Conservation (phyloP, 371 early-diverging fungal species). For the Rhizopus arrhizus region DNA sequence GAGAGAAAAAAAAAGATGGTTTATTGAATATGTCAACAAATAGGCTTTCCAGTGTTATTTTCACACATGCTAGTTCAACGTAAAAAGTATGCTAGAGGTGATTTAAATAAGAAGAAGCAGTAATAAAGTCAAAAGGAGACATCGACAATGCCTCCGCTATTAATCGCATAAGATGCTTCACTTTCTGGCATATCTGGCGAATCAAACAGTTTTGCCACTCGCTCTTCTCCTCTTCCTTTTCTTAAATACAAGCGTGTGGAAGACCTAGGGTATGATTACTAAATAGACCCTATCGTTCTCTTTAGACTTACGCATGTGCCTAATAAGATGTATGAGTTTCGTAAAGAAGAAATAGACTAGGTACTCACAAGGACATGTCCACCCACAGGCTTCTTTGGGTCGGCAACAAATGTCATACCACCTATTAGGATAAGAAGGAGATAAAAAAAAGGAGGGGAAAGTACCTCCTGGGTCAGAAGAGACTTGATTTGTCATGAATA, state of each 20-base stretch:
- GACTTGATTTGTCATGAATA: conserved; percentile 89
- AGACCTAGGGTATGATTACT: conserved; percentile 24
- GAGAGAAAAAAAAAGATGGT: neutral
- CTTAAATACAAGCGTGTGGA: conserved; percentile 80
- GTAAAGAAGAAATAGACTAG: neutral
- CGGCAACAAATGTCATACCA: conserved; percentile 77
- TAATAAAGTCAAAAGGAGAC: conserved; percentile 8
- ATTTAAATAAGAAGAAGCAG: conserved; percentile 31
- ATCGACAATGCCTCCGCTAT: conserved; percentile 42
- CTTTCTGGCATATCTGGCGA: conserved; percentile 86
- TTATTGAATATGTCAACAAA: neutral
- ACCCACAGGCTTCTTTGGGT: conserved; percentile 87
- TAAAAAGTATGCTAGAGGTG: conserved; percentile 67
- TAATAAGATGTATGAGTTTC: conserved; percentile 5
- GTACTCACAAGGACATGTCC: conserved; percentile 68
- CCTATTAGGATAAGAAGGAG: conserved; percentile 46
- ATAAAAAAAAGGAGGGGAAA: neutral
- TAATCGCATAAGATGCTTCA: conserved; percentile 62
- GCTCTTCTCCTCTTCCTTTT: conserved; percentile 85
- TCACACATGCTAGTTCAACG: conserved; percentile 91
- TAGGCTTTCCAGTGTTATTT: conserved; percentile 82
- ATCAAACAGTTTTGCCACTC: conserved; percentile 89
- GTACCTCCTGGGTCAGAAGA: conserved; percentile 55
- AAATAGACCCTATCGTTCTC: neutral
- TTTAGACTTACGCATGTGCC: conserved; percentile 58